These are phyloP conservation scores for Trichoderma sp. DNA, from an alignment of 2,329 filamentous ascomycete species.

Conservation along the genomic window DNA sequence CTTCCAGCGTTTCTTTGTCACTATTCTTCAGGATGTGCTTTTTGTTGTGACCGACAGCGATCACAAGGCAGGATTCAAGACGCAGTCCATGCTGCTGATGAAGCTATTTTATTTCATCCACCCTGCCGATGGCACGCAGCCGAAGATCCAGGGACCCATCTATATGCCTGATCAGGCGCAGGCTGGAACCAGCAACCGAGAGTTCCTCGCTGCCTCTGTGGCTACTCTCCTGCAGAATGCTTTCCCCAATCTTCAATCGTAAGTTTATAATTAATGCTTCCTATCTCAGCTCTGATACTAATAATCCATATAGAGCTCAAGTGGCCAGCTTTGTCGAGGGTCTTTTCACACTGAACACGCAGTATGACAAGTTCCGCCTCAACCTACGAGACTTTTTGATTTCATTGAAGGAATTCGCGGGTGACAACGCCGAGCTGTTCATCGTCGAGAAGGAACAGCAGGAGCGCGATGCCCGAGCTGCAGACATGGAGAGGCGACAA, in stretches of 20 bases:
- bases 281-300: conserved; percentile 30
- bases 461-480: conserved; percentile 77
- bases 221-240: conserved; percentile 80
- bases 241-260: conserved; percentile 90
- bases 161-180: conserved; percentile 82
- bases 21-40: conserved; percentile 95
- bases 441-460: conserved; percentile 93
- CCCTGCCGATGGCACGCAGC: conserved; percentile 60
- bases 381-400: conserved; percentile 96
- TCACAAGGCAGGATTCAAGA: conserved; percentile 99
- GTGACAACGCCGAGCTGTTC: conserved; percentile 91
- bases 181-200: conserved; percentile 79
- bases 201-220: conserved; percentile 87
- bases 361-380: conserved; percentile 91
- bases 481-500: conserved; percentile 86
- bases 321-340: conserved; percentile 87
- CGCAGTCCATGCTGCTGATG: conserved; percentile 87
- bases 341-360: conserved; percentile 81
- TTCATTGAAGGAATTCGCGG: conserved; percentile 92
- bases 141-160: conserved; percentile 90
- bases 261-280: conserved; percentile 40
- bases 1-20: conserved; percentile 96
- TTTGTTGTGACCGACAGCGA: conserved; percentile 97
- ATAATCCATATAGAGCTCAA: conserved; percentile 61
- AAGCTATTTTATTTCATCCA: conserved; percentile 97